A percentile compares a stretch with the other conserved stretches of the same genome.
phyloP scores from a whole-genome alignment of 164 flowering plant genomes.

The Stephania japonica region DNA sequence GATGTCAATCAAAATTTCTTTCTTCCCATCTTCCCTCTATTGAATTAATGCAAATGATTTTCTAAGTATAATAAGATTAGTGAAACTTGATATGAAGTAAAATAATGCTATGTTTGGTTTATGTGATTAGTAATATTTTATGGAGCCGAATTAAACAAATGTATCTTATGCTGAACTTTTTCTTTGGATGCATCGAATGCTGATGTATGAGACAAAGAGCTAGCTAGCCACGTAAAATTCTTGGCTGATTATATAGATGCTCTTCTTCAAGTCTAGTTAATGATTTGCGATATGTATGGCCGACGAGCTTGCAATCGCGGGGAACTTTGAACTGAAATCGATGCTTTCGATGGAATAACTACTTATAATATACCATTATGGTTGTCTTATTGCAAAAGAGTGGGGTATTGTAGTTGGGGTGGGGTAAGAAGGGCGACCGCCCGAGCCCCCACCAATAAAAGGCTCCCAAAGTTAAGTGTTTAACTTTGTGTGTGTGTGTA shows the following conservation, averaged over 20 bases:
- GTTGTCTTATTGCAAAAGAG: no score
- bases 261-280: background rate
- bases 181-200: constrained; percentile 8
- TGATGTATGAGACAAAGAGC: background rate
- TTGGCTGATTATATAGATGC: background rate
- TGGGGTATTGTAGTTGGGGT: no score
- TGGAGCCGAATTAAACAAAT: background rate
- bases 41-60: no score
- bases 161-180: background rate
- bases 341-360: constrained; percentile 9
- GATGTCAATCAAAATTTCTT: no score
- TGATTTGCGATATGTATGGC: background rate
- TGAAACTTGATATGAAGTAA: background rate
- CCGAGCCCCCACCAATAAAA: no score
- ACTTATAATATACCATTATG: background rate
- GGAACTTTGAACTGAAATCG: background rate
- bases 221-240: no score
- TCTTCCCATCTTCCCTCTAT: no score
- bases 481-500: no score
- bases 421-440: no score
- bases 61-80: background rate
- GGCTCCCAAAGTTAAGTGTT: no score
- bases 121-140: background rate
- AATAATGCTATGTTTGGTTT: constrained; percentile 9
- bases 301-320: constrained; percentile 5